Evolutionary conservation across 1,284 basidiomycete genomes (phyloP).

Genomic region (Ustilago sp.): DNA sequence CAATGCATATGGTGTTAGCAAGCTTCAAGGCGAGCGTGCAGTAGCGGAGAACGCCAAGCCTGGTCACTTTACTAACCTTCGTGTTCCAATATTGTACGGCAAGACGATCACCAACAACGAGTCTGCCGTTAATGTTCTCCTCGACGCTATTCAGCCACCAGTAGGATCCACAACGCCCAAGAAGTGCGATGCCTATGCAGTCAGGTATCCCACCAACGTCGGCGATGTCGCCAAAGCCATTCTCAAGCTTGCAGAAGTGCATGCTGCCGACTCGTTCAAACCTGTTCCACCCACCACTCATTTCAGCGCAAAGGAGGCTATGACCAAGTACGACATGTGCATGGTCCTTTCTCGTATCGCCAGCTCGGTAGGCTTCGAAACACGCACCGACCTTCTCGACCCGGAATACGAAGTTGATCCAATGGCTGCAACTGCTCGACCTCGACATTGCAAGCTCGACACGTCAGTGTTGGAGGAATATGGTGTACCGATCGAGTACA

Average conservation of each 20-base stretch:
- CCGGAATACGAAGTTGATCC: slow-evolving; percentile 65
- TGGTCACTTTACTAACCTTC: slow-evolving; percentile 68
- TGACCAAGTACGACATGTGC: slow-evolving; percentile 73
- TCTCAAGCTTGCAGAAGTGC: slow-evolving; percentile 66
- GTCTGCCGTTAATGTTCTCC: slow-evolving; percentile 66
- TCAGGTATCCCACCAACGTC: slow-evolving; percentile 73
- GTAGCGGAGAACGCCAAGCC: slow-evolving; percentile 55
- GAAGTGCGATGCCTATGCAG: slow-evolving; percentile 69
- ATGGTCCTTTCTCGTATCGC: slow-evolving; percentile 58
- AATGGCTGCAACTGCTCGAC: slow-evolving; percentile 60
- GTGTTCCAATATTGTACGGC: slow-evolving; percentile 70
- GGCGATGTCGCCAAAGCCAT: slow-evolving; percentile 71
- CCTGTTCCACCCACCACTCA: slow-evolving; percentile 69
- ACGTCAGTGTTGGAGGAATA: slow-evolving; percentile 46
- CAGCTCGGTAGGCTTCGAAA: slow-evolving; percentile 51
- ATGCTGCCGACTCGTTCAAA: slow-evolving; percentile 18
- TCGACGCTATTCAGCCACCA: slow-evolving; percentile 53
- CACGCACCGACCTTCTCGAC: slow-evolving; percentile 56
- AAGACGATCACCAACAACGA: slow-evolving; percentile 53
- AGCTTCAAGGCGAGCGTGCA: slow-evolving; percentile 67
- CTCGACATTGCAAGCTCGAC: slow-evolving; percentile 65
- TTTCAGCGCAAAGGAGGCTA: slow-evolving; percentile 71
- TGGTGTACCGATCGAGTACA: slow-evolving; percentile 55
- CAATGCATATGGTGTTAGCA: slow-evolving; percentile 71
- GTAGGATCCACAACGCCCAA: slow-evolving; percentile 15